Conservation (phyloP, 2,329 filamentous ascomycete genomes). For the Alternaria angustiovoidea region DNA sequence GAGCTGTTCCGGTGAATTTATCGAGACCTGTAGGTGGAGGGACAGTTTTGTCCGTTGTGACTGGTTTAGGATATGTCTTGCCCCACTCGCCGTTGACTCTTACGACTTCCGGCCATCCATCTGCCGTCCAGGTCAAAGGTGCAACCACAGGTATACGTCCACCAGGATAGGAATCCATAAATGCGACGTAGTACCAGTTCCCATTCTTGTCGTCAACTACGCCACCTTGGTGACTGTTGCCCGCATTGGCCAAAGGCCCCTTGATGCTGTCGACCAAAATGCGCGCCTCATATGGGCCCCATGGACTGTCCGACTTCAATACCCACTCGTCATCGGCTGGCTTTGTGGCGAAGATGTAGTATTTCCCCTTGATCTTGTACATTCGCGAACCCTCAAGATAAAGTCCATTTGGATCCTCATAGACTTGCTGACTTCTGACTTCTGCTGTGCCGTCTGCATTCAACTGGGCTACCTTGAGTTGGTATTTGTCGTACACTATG, state of each 20-base stretch:
- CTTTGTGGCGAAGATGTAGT: constrained; percentile 63
- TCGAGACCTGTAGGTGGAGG: constrained; percentile 54
- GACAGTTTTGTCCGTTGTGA: constrained; percentile 42
- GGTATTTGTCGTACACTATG: constrained; percentile 61
- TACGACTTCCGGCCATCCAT: constrained; percentile 61
- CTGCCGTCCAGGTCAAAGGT: constrained; percentile 60
- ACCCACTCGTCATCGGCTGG: constrained; percentile 59
- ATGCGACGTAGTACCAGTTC: constrained; percentile 68
- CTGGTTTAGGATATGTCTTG: constrained; percentile 52
- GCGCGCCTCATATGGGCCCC: constrained; percentile 62
- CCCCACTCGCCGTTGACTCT: constrained; percentile 60
- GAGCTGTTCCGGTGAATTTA: constrained; percentile 53
- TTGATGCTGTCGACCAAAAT: constrained; percentile 55
- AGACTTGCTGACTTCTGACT: constrained; percentile 57
- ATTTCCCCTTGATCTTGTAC: constrained; percentile 65
- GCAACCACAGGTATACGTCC: constrained; percentile 67
- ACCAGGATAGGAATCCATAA: constrained; percentile 64
- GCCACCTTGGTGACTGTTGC: constrained; percentile 64
- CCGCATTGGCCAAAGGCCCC: constrained; percentile 57
- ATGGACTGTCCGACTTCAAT: constrained; percentile 59
- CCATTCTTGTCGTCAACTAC: constrained; percentile 62
- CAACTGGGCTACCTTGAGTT: constrained; percentile 62
- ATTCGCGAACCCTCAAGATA: constrained; percentile 63
- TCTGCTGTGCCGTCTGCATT: constrained; percentile 58
- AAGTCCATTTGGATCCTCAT: constrained; percentile 47